phyloP scores from a whole-genome alignment of 2,329 filamentous ascomycete species.

The Pseudogymnoascus pannorum region DNA sequence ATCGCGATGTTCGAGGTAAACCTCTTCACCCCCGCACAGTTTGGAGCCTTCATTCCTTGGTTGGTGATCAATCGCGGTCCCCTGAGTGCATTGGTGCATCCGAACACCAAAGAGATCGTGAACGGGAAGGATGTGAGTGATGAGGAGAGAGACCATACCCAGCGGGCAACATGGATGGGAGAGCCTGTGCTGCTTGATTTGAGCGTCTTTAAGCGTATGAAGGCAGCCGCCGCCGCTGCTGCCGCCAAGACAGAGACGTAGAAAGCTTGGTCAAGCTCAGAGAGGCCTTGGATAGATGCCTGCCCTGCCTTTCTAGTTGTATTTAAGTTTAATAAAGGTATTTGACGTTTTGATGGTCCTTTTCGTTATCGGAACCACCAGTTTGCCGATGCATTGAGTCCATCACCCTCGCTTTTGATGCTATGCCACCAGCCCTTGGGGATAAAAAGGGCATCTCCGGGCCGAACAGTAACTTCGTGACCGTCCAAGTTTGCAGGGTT shows the following conservation, averaged over 20 bases:
- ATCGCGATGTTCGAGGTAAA: slow-evolving; percentile 92
- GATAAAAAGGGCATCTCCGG: slow-evolving; percentile 70
- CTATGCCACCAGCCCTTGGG: slow-evolving; percentile 85
- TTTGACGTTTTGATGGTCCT: neutral
- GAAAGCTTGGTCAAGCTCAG: neutral
- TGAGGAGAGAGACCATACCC: slow-evolving; percentile 26
- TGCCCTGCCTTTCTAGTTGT: neutral
- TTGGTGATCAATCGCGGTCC: slow-evolving; percentile 74
- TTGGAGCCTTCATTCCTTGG: slow-evolving; percentile 85
- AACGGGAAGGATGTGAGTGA: slow-evolving; percentile 33
- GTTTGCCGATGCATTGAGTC: slow-evolving; percentile 41
- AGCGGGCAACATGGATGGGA: slow-evolving; percentile 66
- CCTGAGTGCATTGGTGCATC: slow-evolving; percentile 71
- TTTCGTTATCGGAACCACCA: slow-evolving; percentile 69
- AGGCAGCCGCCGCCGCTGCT: neutral
- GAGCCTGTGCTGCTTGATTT: slow-evolving; percentile 56
- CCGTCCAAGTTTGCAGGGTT: slow-evolving; percentile 13
- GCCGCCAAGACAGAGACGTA: neutral
- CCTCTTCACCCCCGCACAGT: slow-evolving; percentile 75
- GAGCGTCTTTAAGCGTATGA: slow-evolving; percentile 36
- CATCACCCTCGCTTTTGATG: slow-evolving; percentile 54
- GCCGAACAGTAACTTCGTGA: slow-evolving; percentile 42
- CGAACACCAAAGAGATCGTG: slow-evolving; percentile 55
- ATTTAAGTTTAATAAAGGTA: neutral
- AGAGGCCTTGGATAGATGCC: neutral